phyloP scores from a whole-genome alignment of 805 yeast genomes.

The Vanderwaltozyma verrucispora region DNA sequence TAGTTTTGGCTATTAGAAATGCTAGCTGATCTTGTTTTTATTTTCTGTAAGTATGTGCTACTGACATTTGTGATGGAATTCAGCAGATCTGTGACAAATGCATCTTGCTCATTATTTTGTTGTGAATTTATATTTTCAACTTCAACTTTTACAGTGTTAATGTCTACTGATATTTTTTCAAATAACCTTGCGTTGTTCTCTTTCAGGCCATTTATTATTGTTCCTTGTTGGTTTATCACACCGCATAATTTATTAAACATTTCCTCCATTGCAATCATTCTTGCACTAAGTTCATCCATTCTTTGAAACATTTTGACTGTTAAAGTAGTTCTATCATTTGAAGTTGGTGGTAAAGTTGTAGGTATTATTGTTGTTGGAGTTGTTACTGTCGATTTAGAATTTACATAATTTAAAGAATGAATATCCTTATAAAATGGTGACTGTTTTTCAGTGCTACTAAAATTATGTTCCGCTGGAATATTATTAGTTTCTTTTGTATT shows the following conservation, averaged over 20 bases:
- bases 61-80: slow-evolving; percentile 24
- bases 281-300: slow-evolving; percentile 25
- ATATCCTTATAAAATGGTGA: background rate
- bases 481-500: background rate
- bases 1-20: background rate
- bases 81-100: slow-evolving; percentile 20
- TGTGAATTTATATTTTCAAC: slow-evolving; percentile 2
- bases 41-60: slow-evolving; percentile 17
- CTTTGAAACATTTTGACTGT: slow-evolving; percentile 23
- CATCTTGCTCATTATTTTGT: slow-evolving; percentile 8
- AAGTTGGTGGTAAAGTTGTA: slow-evolving; percentile 1
- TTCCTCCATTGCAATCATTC: slow-evolving; percentile 25
- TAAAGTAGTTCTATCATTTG: slow-evolving; percentile 6
- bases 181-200: slow-evolving; percentile 2
- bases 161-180: background rate
- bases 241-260: slow-evolving; percentile 19
- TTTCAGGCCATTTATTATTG: slow-evolving; percentile 3
- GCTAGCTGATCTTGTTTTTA: background rate
- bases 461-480: background rate
- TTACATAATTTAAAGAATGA: slow-evolving; percentile 4
- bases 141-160: background rate
- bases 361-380: too few species aligned
- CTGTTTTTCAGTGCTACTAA: background rate
- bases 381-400: too few species aligned
- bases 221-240: slow-evolving; percentile 16